phyloP scores from a whole-genome alignment of 306 rosid genomes.

The Canavalia ensiformis region DNA sequence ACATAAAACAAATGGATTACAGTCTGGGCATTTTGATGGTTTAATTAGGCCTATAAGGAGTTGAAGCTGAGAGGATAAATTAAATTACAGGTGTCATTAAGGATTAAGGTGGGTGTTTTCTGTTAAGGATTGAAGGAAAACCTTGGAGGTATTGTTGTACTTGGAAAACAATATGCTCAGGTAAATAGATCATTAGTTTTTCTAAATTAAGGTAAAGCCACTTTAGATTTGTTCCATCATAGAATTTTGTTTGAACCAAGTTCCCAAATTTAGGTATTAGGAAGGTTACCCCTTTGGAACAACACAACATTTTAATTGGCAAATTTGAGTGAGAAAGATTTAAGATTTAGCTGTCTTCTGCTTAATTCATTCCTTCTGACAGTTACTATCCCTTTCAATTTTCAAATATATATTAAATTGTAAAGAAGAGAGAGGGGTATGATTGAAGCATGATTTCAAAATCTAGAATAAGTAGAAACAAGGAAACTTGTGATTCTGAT shows the following conservation, averaged over 20 bases:
- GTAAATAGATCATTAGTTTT: slow-evolving; percentile 13
- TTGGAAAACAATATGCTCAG: neutral
- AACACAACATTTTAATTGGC: slow-evolving; percentile 38
- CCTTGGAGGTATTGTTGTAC: too few species aligned
- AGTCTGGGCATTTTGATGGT: too few species aligned
- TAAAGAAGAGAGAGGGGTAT: neutral
- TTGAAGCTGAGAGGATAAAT: too few species aligned
- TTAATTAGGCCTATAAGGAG: too few species aligned
- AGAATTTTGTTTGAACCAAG: slow-evolving; percentile 30
- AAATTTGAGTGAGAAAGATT: neutral
- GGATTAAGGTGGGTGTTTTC: too few species aligned
- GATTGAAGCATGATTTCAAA: slow-evolving; percentile 28
- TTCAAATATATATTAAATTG: neutral
- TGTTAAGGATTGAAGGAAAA: too few species aligned
- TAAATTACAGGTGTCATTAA: too few species aligned
- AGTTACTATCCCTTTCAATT: too few species aligned
- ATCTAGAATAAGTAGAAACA: neutral
- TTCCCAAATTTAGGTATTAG: slow-evolving; percentile 40
- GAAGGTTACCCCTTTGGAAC: slow-evolving; percentile 51
- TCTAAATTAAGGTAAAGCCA: slow-evolving; percentile 59
- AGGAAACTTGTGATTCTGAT: slow-evolving; percentile 17
- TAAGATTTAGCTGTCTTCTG: slow-evolving; percentile 14
- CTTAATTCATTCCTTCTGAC: neutral
- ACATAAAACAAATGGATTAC: too few species aligned
- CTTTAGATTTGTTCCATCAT: slow-evolving; percentile 44